Evolutionary conservation across 768 basidiomycete species (phyloP).

Genomic region (Naganishia kalamii): DNA sequence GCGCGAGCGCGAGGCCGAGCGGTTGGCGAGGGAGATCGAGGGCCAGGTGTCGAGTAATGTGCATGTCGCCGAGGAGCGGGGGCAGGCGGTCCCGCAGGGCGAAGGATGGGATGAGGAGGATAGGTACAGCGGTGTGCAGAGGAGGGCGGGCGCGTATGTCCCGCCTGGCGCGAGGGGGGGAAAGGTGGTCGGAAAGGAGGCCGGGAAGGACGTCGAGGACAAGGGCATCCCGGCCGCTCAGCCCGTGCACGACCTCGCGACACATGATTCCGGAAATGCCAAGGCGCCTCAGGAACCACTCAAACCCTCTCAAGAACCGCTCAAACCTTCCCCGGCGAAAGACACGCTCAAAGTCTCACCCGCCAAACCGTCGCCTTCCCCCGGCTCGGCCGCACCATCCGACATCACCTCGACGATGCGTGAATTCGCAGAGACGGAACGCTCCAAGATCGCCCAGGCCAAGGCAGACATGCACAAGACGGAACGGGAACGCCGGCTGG

Average conservation of each 20-base stretch:
- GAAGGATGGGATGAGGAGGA: conserved; percentile 86
- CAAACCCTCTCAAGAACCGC: too few relatives aligned
- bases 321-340: too few relatives aligned
- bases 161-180: conserved; percentile 59
- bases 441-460: conserved; percentile 8
- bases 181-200: neutral
- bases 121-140: conserved; percentile 89
- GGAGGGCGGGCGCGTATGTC: conserved; percentile 73
- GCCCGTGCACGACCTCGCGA: neutral
- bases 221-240: neutral
- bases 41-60: conserved; percentile 65
- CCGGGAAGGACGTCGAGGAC: neutral
- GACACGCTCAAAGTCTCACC: neutral
- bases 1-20: conserved; percentile 76
- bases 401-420: conserved; percentile 11
- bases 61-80: conserved; percentile 85
- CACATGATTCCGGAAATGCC: too few relatives aligned
- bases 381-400: neutral
- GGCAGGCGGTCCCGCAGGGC: conserved; percentile 52
- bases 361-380: neutral
- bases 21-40: conserved; percentile 78
- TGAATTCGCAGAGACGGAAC: conserved; percentile 3
- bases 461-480: conserved; percentile 76
- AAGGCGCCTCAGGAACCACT: too few relatives aligned
- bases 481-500: conserved; percentile 90